These are phyloP conservation scores for Myriosclerotinia scirpicola DNA, from an alignment of 2,329 filamentous ascomycete genomes.

Conservation along the genomic window DNA sequence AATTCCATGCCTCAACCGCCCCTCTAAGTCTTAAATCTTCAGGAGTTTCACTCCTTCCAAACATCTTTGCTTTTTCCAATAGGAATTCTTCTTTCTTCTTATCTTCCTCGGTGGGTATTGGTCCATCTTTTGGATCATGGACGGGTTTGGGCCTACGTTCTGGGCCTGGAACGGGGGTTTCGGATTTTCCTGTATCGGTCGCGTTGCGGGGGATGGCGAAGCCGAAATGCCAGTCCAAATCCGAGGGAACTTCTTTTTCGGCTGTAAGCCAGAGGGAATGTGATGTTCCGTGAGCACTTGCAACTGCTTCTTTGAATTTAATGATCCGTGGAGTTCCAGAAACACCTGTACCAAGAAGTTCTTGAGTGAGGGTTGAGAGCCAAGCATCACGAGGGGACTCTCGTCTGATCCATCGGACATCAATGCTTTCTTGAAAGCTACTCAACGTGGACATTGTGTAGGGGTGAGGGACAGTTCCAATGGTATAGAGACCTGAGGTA, in stretches of 20 bases:
- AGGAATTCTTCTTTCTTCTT: conserved; percentile 55
- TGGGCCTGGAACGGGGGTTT: conserved; percentile 58
- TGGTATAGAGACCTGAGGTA: conserved; percentile 69
- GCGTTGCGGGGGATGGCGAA: conserved; percentile 69
- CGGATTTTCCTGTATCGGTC: conserved; percentile 53
- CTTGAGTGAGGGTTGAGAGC: conserved; percentile 69
- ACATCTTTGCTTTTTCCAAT: conserved; percentile 54
- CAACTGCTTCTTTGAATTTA: conserved; percentile 78
- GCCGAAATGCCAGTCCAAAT: conserved; percentile 87
- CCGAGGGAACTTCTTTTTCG: conserved; percentile 57
- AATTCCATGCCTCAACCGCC: conserved; percentile 64
- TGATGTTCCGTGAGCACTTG: conserved; percentile 60
- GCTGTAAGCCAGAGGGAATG: conserved; percentile 80
- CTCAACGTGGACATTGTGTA: conserved; percentile 76
- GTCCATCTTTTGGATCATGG: conserved; percentile 50
- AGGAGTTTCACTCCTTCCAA: conserved; percentile 44
- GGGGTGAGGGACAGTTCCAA: conserved; percentile 87
- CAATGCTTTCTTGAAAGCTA: conserved; percentile 59
- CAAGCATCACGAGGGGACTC: conserved; percentile 74
- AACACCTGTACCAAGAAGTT: conserved; percentile 63
- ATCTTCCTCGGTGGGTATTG: conserved; percentile 53
- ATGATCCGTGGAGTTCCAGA: conserved; percentile 66
- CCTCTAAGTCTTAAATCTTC: conserved; percentile 50
- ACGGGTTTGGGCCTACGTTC: conserved; percentile 55
- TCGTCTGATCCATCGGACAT: conserved; percentile 64